Evolutionary conservation across 345 rosid genomes (phyloP), one percentile per base, ranked within the genome.

Genomic region (Angophora floribunda): DNA sequence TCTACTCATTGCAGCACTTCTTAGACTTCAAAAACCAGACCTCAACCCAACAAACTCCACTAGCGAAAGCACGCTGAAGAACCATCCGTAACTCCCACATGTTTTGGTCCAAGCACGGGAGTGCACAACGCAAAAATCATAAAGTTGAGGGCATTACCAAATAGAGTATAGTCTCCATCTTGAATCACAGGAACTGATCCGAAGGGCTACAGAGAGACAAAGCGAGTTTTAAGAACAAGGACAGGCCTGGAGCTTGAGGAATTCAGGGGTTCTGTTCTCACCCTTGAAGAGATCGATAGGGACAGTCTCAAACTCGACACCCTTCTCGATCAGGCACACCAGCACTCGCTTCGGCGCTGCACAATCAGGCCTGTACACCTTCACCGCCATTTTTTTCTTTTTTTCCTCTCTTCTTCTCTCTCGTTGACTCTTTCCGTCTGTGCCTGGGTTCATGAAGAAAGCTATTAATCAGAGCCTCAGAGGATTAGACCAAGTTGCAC

Each of bases 231-330:
- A 14, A 26, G 61, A 47, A 50, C 52, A 13, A 47, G 21, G 85
- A 70, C 17, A 1, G 85, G 93, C 98, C 97, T 94, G 97, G 32
- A 96, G 70, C 21, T 92, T 90, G 89, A 96, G 98, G 78, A n/a
- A 94, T 10, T 93, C 93, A 41, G 96, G 94, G 36, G 26, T 75
- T 80, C 87, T 93, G 47, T 95, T 93, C 86, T 96, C 96, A 53
- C 97, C 95, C 87, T 94, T 95, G 85, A 92, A 28, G 88, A 95
- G 89, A 93, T 95, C 96, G 88, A 96, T 87, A 4, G 96, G 95
- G 75, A 94, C 87, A 82, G 96, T 93, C 63, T 95, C 96, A 80
- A 95, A 94, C 26, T 93, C 85, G 4, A 95, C 88, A 6, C 91
- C 96, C 90, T 95, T 96, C 93, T 95, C 97, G 4, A 92, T 44